Base-by-base conservation (phyloP, 768 basidiomycete genomes). In the Xerocomus potaroensis region DNA sequence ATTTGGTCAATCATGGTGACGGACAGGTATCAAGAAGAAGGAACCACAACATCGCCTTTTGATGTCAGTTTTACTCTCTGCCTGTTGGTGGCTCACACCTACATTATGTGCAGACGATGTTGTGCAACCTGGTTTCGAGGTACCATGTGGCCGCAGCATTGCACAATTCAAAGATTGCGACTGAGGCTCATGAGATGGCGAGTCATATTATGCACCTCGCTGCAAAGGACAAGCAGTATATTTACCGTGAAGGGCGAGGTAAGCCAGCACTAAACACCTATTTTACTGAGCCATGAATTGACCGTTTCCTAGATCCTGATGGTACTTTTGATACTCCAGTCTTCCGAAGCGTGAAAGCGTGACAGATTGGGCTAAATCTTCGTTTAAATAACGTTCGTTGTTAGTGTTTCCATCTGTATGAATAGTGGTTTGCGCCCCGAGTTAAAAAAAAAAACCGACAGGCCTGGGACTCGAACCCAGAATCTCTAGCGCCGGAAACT, bases 41-140 rank as follows among this genome's bases (percentile, higher is more conserved):
- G 87, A 12, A 87, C 84, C 1, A 90, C 88, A 15, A 91, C 88
- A 19, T 83, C 84, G 9, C 85, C 86, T n/a, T 88, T 87, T 51
- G 84, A 86, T 57, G 81, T 81, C 51, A 51, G 78, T 67, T 18
- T 44, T 29, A 10, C 0, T 3, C n/a, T n/a, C 33, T 35, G 11
- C 19, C 33, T 43, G 22, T 44, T 12, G 27, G 8, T 1, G n/a
- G n/a, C n/a, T 16, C 10, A 2, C 36, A 26, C 50, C 52, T 29
- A 53, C 31, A 15, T 8, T n/a, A 4, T 40, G 7, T 18, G 29
- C 26, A 84, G 80, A 87, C 87, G 86, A 82, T 87, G 84, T 63
- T 87, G 15, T 74, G 75, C 61, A 87, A 87, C 63, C 67, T 71
- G 42, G 83, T 82, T 0, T 84, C 83, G 24, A 74, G 85, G 30